These are phyloP conservation scores for Pachyrhizus erosus DNA, from an alignment of 306 rosid genomes.

Conservation along the genomic window DNA sequence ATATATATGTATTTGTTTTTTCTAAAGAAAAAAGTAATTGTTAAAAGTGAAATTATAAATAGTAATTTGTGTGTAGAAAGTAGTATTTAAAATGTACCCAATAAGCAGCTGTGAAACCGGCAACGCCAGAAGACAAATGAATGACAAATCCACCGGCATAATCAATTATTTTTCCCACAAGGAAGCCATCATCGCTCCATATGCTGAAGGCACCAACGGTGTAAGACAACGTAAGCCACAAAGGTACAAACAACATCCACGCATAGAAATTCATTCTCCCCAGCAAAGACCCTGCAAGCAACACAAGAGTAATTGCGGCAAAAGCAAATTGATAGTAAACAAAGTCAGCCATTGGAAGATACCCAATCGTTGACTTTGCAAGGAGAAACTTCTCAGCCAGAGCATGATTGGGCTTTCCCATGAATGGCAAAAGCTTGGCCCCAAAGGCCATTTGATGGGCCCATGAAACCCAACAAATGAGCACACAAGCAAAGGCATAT, in stretches of 20 bases:
- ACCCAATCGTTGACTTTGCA: neutral
- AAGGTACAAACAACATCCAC: slow-evolving; percentile 82
- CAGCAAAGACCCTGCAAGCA: slow-evolving; percentile 77
- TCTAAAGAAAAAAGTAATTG: too few relatives aligned
- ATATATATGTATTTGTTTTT: too few relatives aligned
- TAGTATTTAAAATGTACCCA: too few relatives aligned
- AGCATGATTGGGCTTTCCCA: slow-evolving; percentile 59
- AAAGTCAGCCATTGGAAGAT: slow-evolving; percentile 66
- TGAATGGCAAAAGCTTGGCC: neutral
- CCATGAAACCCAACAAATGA: slow-evolving; percentile 80
- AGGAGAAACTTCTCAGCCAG: slow-evolving; percentile 48
- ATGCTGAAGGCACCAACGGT: slow-evolving; percentile 71
- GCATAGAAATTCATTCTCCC: slow-evolving; percentile 82
- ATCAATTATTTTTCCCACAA: slow-evolving; percentile 49
- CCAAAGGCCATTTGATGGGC: slow-evolving; percentile 78
- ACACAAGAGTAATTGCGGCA: slow-evolving; percentile 79
- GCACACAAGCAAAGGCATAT: slow-evolving; percentile 60
- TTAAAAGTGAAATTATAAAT: too few relatives aligned
- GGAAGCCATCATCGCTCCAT: slow-evolving; percentile 69
- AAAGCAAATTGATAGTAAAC: slow-evolving; percentile 73
- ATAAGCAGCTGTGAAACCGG: slow-evolving; percentile 80
- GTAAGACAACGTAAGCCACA: slow-evolving; percentile 73
- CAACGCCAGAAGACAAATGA: slow-evolving; percentile 82
- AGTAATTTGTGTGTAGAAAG: too few relatives aligned
- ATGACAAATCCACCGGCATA: slow-evolving; percentile 80